Base-by-base conservation (phyloP, 1,284 basidiomycete genomes). In the Leccinum subatratum region DNA sequence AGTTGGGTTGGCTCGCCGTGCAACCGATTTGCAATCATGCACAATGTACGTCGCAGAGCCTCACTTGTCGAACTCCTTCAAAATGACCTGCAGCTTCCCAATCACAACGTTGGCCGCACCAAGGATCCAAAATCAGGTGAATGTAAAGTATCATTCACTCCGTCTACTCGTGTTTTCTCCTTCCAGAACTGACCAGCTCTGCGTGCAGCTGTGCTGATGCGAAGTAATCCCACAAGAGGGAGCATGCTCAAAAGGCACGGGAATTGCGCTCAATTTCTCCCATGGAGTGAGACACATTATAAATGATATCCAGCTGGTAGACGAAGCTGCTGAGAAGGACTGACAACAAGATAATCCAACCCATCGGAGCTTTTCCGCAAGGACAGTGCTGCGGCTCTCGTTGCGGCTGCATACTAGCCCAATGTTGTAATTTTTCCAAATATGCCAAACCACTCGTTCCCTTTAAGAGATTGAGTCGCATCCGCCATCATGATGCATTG, bases 121-220 rank as follows among this genome's bases (percentile, higher is more conserved):
- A 4, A 87, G 78, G n/a, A n/a, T n/a, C n/a, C n/a, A n/a, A n/a
- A n/a, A n/a, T n/a, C n/a, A n/a, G n/a, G n/a, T n/a, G n/a, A n/a
- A n/a, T n/a, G n/a, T n/a, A n/a, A n/a, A n/a, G n/a, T n/a, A n/a
- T n/a, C n/a, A n/a, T n/a, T n/a, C 30, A 91, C 83, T 3, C 79
- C 73, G 51, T 90, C 88, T 57, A 82, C 79, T 70, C 81, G 81
- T n/a, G 86, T 82, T 73, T 85, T 87, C 66, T 89, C 87, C 72
- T 85, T 86, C 87, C 87, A 89, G 70, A 88, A 89, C 63, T 88
- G 82, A 71, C 86, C 86, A 89, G 62, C 82, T 85, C 74, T 88
- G 86, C 22, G 81, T 83, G 70, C 89, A 91, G 22, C 85, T 82
- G 67, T 86, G 83, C 70, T 87, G 86, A 69, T 89, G 86, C 88